Percentiles rank a stretch among this genome's conserved stretches.
Conservation (phyloP, 2,329 filamentous ascomycete species). For the Tolypocladium ovalisporum region DNA sequence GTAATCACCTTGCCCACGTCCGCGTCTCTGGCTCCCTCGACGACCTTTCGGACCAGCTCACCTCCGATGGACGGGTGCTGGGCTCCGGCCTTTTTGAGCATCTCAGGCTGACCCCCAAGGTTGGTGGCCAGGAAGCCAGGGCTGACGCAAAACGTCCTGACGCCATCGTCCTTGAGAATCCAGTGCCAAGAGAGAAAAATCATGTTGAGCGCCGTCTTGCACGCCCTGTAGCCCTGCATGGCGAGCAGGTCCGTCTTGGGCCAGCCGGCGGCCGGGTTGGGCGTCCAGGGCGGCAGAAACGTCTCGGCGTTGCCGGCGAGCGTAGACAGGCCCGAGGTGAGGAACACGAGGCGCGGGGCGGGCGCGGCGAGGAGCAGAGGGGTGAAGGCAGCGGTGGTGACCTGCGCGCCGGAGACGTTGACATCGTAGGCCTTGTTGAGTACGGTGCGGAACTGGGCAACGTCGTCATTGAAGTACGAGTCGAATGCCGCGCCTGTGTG, state of each 20-base stretch:
- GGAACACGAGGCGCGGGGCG: constrained; percentile 36
- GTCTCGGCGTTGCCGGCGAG: constrained; percentile 19
- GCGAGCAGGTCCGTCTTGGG: constrained; percentile 37
- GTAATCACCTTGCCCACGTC: constrained; percentile 27
- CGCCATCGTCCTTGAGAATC: constrained; percentile 33
- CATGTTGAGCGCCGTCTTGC: constrained; percentile 19
- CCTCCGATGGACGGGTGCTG: constrained; percentile 24
- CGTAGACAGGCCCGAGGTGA: constrained; percentile 31
- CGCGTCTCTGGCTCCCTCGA: constrained; percentile 29
- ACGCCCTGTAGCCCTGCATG: constrained; percentile 10
- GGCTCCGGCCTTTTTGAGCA: constrained; percentile 21
- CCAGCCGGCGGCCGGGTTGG: constrained; percentile 28
- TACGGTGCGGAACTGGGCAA: constrained; percentile 22
- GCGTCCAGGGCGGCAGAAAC: constrained; percentile 12
- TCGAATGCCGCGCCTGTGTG: constrained; percentile 32
- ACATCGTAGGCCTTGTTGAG: constrained; percentile 36
- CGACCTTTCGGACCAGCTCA: constrained; percentile 23
- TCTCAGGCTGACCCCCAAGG: constrained; percentile 21
- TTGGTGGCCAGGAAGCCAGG: constrained; percentile 38
- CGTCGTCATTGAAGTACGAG: constrained; percentile 10
- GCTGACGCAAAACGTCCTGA: constrained; percentile 36
- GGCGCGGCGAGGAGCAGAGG: constrained; percentile 31
- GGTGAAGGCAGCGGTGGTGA: constrained; percentile 25
- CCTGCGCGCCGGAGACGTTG: constrained; percentile 36
- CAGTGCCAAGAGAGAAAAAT: constrained; percentile 30